These are phyloP conservation scores for Ceratobasidium sp. DNA, from an alignment of 1,284 basidiomycete species.

Conservation along the genomic window DNA sequence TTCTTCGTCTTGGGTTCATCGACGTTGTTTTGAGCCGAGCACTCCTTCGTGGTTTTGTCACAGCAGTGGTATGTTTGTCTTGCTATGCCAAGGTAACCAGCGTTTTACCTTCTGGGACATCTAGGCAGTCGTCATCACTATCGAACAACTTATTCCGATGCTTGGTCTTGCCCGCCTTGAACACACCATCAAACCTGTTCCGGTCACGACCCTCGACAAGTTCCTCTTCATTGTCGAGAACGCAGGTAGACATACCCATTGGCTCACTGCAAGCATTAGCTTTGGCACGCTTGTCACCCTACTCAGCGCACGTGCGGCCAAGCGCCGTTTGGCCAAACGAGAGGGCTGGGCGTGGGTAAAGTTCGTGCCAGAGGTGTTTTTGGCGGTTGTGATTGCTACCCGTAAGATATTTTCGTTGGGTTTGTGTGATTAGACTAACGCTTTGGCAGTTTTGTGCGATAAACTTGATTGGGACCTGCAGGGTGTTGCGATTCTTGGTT, in stretches of 20 bases:
- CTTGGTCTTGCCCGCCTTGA: slow-evolving; percentile 72
- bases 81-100: not conserved
- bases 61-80: slow-evolving; percentile 59
- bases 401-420: slow-evolving; percentile 58
- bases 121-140: slow-evolving; percentile 52
- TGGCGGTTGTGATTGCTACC: slow-evolving; percentile 79
- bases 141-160: slow-evolving; percentile 82
- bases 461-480: slow-evolving; percentile 75
- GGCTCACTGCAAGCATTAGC: slow-evolving; percentile 73
- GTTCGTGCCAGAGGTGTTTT: slow-evolving; percentile 82
- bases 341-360: slow-evolving; percentile 75
- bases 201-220: slow-evolving; percentile 75
- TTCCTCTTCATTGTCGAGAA: slow-evolving; percentile 76
- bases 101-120: no score
- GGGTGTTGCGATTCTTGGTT: slow-evolving; percentile 83
- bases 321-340: slow-evolving; percentile 60
- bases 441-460: slow-evolving; percentile 67
- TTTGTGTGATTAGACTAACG: not conserved
- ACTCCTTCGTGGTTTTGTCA: slow-evolving; percentile 84
- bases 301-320: slow-evolving; percentile 58
- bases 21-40: slow-evolving; percentile 94
- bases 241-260: slow-evolving; percentile 63
- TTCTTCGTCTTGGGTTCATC: slow-evolving; percentile 90
- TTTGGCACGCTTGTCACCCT: slow-evolving; percentile 69
- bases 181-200: slow-evolving; percentile 55